Conservation (phyloP, 352 stramenopile genomes). For the Phytophthora ohioensis region DNA sequence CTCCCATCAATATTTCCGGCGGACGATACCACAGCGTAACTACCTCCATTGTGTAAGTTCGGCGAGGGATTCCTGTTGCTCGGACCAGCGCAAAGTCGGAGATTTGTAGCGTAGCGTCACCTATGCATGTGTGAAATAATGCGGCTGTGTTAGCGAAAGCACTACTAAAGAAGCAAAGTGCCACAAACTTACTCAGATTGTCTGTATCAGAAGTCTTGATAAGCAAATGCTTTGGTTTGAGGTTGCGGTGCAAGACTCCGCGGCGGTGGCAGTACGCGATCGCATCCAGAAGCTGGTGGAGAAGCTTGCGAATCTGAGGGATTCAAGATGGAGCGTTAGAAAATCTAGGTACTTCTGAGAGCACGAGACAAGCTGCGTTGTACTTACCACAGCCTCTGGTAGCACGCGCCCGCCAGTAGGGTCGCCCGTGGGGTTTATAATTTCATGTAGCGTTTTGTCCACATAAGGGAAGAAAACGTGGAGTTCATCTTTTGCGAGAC, state of each 20-base stretch:
- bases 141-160: not conserved
- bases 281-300: constrained; percentile 89
- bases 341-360: not conserved
- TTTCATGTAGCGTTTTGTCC: constrained; percentile 91
- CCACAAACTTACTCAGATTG: constrained; percentile 55
- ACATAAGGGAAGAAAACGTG: constrained; percentile 93
- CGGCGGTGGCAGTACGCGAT: constrained; percentile 91
- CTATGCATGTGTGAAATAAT: constrained; percentile 24
- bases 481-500: constrained; percentile 85
- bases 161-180: too few relatives aligned
- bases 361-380: constrained; percentile 11
- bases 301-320: constrained; percentile 70
- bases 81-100: constrained; percentile 92
- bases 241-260: constrained; percentile 90
- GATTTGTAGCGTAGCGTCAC: constrained; percentile 80
- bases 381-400: constrained; percentile 74
- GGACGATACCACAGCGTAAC: constrained; percentile 93
- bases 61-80: constrained; percentile 84
- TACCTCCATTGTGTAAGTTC: constrained; percentile 92
- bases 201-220: constrained; percentile 78
- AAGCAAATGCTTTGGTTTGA: constrained; percentile 92
- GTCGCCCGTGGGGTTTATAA: constrained; percentile 91
- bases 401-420: constrained; percentile 80
- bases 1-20: constrained; percentile 91
- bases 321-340: constrained; percentile 15